phyloP scores from a whole-genome alignment of 441 rosid genomes.

The Melastoma candidum region DNA sequence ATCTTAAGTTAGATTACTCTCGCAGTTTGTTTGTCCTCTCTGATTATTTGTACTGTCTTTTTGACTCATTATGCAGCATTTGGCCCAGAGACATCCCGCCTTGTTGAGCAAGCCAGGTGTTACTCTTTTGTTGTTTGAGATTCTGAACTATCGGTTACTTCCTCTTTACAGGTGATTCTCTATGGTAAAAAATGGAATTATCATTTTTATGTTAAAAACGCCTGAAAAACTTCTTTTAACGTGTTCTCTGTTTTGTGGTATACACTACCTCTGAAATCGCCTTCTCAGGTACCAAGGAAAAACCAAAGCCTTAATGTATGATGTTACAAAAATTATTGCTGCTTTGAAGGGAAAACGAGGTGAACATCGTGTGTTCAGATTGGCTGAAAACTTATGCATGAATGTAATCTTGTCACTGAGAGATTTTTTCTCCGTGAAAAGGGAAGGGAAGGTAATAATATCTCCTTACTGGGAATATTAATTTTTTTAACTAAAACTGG shows the following conservation, averaged over 20 bases:
- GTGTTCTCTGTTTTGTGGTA: no score
- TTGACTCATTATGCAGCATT: conserved; percentile 48
- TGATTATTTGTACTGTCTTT: conserved; percentile 5
- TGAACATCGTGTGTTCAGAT: conserved; percentile 88
- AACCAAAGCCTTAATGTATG: conserved; percentile 89
- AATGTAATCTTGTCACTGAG: conserved; percentile 84
- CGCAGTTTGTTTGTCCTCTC: background rate
- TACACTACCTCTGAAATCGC: no score
- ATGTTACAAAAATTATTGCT: conserved; percentile 86
- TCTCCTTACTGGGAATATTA: conserved; percentile 3
- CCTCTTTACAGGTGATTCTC: conserved; percentile 80
- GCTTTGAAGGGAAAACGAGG: conserved; percentile 88
- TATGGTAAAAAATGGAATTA: conserved; percentile 10
- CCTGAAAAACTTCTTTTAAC: no score
- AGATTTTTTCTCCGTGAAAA: conserved; percentile 82
- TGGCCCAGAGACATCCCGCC: conserved; percentile 83
- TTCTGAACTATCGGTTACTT: conserved; percentile 86
- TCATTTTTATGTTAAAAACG: no score
- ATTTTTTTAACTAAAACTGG: conserved; percentile 6
- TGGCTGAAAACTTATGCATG: conserved; percentile 94
- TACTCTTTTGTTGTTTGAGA: conserved; percentile 87
- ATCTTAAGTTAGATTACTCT: no score
- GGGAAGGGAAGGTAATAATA: conserved; percentile 76
- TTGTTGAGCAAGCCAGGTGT: conserved; percentile 86
- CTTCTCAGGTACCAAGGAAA: conserved; percentile 81